Evolutionary conservation across 2,329 filamentous ascomycete species (phyloP), one percentile per base, ranked within the genome.

Genomic region (Epichloe sp.): DNA sequence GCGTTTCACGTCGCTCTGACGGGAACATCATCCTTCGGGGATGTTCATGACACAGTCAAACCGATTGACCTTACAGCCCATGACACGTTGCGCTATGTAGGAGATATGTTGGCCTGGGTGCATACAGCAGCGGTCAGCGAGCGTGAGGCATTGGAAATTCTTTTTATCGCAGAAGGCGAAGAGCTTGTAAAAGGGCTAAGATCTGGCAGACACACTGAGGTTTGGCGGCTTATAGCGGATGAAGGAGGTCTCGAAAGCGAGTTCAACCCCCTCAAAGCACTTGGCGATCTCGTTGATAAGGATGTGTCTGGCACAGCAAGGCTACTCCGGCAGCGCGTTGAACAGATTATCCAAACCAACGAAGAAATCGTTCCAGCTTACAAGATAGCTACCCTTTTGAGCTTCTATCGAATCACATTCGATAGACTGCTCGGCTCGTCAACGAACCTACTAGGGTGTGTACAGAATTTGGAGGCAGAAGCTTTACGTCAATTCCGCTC

Each of bases 101-200:
- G 93, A 49, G 93, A 98, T 63, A 98, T 98, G 90, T 77, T 98
- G 14, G 93, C 93, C 5, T 98, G 93, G 93, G 82, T 86, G 5
- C 93, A 98, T 65, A 95, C 93, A 0, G 86, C 90, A 3, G 85
- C 91, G 0, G 93, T 98, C 1, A 94, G 91, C 35, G 93, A 98
- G 66, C 80, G 87, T 49, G 93, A 98, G 67, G 89, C 90, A 0
- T 74, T 98, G 5, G 91, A 97, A 65, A 82, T 88, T 2, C 73
- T 98, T 0, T 98, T 98, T 62, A 83, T 96, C 42, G 85, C 86
- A 0, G 90, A 96, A 55, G 90, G 87, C 2, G 86, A 93, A 55
- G 88, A 95, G 60, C 86, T 97, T 52, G 85, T 85, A 26, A 86
- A 86, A 56, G 88, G 85, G 1, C 83, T 96, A 26, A 81, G 88